Percentiles rank a stretch among this genome's conserved stretches.
Evolutionary conservation across 2,329 filamentous ascomycete genomes (phyloP).

Genomic region (Arachnomyces sp.): DNA sequence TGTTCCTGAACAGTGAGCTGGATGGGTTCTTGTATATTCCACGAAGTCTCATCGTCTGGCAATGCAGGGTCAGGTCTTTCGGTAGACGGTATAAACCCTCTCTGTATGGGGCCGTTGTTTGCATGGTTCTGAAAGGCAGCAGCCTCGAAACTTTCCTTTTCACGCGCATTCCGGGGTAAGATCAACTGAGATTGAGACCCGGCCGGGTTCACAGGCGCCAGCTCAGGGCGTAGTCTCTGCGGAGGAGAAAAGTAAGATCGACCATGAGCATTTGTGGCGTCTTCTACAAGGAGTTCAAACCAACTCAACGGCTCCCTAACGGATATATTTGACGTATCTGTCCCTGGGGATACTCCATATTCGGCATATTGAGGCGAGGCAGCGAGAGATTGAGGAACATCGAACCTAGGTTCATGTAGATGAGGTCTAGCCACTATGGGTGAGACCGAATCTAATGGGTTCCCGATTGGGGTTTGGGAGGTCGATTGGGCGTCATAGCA

Average conservation of each 20-base stretch:
- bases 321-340: conserved; percentile 26
- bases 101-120: conserved; percentile 10
- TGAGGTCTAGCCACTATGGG: no score
- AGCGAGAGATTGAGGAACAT: neutral
- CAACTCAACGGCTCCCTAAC: conserved; percentile 41
- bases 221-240: conserved; percentile 11
- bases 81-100: conserved; percentile 18
- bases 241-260: conserved; percentile 15
- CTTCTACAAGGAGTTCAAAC: conserved; percentile 32
- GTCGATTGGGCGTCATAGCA: conserved; percentile 15
- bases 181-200: conserved; percentile 4
- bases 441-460: conserved; percentile 3
- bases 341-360: conserved; percentile 18
- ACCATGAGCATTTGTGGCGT: conserved; percentile 37
- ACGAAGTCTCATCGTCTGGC: conserved; percentile 11
- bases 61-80: conserved; percentile 3
- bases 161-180: conserved; percentile 6
- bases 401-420: conserved; percentile 9
- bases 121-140: conserved; percentile 11
- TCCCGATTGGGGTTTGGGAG: conserved; percentile 5
- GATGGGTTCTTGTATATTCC: conserved; percentile 9
- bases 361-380: conserved; percentile 4
- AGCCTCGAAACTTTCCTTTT: conserved; percentile 16
- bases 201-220: conserved; percentile 17
- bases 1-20: conserved; percentile 9